Base-by-base conservation (phyloP, 768 basidiomycete genomes). In the Termitomyces sp. region DNA sequence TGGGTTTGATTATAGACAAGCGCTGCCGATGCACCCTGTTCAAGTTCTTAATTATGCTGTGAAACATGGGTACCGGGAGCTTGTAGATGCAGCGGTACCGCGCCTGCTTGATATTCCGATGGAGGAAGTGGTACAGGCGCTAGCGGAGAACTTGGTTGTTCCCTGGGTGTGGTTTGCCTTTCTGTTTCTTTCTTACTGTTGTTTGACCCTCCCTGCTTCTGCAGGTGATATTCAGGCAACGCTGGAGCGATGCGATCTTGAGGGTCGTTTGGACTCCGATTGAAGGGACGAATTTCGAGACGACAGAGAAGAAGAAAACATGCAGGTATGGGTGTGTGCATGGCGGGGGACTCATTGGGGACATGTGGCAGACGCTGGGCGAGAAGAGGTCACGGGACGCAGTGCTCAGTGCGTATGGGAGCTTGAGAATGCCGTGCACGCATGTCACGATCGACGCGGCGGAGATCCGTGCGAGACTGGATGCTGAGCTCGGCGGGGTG, bases 81-180 rank as follows among this genome's bases (percentile, higher is more conserved):
- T 60, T 30, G n/a, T 60, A 5, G 20, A 15, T 6, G 18, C 6
- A 20, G 59, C 34, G 6, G 44, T 33, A 15, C 59, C 55, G 2
- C 31, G 16, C 4, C 8, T 60, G 11, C 50, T 60, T 24, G 59
- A 60, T 31, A 39, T 60, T 15, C 55, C 59, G 15, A 8, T 57
- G 9, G 59, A 60, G 8, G 20, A 0, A 2, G 37, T 60, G 11
- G 55, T 48, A 8, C 16, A 37, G 13, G 36, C 1, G 0, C 48
- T 60, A 1, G 39, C 50, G 9, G 18, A 13, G 3, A 37, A 53
- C 22, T 7, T 60, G n/a, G 36, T 53, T n/a, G 44, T 53, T 8
- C 50, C 59, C 3, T 60, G 59, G 55, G 59, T 60, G 48, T n/a
- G 55, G 6, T 22, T 7, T 27, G 6, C 9, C 49, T 13, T 3